Evolutionary conservation across 1,139 yeast genomes (phyloP).

Genomic region (Geotrichum carabidarum): DNA sequence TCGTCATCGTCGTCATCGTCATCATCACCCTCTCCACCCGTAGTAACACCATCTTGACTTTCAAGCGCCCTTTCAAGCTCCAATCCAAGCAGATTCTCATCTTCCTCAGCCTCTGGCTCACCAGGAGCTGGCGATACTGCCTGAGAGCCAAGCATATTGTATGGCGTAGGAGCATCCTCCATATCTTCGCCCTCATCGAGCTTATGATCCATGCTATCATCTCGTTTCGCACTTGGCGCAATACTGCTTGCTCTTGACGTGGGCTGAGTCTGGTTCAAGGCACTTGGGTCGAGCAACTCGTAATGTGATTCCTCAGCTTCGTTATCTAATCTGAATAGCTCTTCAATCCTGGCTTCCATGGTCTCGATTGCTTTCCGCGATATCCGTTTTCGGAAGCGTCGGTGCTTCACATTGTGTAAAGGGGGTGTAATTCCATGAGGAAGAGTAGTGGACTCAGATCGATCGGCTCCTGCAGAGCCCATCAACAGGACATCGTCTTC

Average conservation of each 20-base stretch:
- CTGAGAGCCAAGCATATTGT: constrained; percentile 31
- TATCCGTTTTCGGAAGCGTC: constrained; percentile 51
- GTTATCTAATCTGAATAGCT: constrained; percentile 66
- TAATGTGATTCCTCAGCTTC: constrained; percentile 79
- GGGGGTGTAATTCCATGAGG: constrained; percentile 87
- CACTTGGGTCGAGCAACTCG: constrained; percentile 61
- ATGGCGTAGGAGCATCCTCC: constrained; percentile 31
- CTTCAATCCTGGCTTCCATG: constrained; percentile 75
- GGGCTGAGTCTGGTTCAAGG: constrained; percentile 21
- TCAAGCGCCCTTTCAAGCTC: constrained; percentile 27
- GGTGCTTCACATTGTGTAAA: constrained; percentile 49
- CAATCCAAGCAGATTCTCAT: constrained; percentile 28
- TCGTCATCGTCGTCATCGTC: constrained; percentile 27
- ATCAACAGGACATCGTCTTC: constrained; percentile 50
- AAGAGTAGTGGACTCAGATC: constrained; percentile 45
- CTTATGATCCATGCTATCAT: constrained; percentile 2
- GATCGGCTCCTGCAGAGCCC: constrained; percentile 39
- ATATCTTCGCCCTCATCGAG: constrained; percentile 8
- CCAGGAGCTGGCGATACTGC: constrained; percentile 25
- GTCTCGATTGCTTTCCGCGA: constrained; percentile 50
- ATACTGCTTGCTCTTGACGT: constrained; percentile 16
- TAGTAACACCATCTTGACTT: constrained; percentile 26
- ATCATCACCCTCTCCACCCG: constrained; percentile 26
- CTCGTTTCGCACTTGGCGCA: constrained; percentile 12
- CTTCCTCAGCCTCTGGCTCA: constrained; percentile 27